These are phyloP conservation scores for Platanthera guangdongensis DNA, from an alignment of 106 monocot species.

Conservation along the genomic window DNA sequence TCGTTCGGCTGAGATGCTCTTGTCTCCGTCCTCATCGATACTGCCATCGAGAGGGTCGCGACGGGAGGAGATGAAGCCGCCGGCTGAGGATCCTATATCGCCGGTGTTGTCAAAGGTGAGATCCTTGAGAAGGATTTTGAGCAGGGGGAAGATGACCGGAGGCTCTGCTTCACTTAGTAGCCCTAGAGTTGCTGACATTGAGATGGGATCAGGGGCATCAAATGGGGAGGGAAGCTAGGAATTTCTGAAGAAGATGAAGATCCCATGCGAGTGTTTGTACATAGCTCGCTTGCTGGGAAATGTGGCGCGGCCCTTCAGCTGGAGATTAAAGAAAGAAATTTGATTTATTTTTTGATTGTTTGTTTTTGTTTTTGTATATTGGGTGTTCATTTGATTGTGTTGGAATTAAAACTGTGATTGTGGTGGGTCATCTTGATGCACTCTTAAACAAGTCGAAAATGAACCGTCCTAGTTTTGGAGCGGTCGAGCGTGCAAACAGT, in stretches of 20 bases:
- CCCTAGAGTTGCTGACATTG: slow-evolving; percentile 13
- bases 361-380: too few species aligned
- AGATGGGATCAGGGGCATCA: slow-evolving; percentile 1
- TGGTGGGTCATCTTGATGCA: too few species aligned
- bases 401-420: too few species aligned
- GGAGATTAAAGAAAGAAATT: too few species aligned
- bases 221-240: background rate
- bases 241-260: background rate
- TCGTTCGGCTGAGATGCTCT: background rate
- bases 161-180: slow-evolving; percentile 7
- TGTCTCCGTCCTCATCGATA: background rate
- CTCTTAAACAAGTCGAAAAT: too few species aligned
- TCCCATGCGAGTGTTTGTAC: too few species aligned
- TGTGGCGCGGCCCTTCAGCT: too few species aligned
- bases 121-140: slow-evolving; percentile 22
- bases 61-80: background rate
- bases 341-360: too few species aligned
- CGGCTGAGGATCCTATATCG: slow-evolving; percentile 2
- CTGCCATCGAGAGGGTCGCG: slow-evolving; percentile 5
- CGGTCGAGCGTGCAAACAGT: too few species aligned
- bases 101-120: slow-evolving; percentile 5
- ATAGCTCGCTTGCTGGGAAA: too few species aligned
- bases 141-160: slow-evolving; percentile 12
- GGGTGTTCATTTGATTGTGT: too few species aligned
- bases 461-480: too few species aligned